phyloP scores from a whole-genome alignment of 345 rosid genomes.

The Anastatica hierochuntica region DNA sequence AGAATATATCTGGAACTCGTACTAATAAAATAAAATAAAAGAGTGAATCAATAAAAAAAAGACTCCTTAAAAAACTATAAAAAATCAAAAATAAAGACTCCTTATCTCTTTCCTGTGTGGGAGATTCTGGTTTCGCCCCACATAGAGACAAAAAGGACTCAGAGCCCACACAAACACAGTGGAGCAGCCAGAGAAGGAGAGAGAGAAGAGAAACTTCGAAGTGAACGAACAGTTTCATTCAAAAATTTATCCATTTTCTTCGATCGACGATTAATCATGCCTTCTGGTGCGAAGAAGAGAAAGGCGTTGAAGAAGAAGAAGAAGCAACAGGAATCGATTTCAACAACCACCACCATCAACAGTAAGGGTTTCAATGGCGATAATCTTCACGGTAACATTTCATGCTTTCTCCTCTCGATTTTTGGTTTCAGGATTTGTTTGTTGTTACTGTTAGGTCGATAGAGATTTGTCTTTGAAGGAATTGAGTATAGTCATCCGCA shows the following conservation, averaged over 20 bases:
- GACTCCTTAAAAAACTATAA: no score
- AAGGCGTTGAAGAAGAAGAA: conserved; percentile 87
- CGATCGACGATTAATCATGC: conserved; percentile 44
- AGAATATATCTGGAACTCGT: no score
- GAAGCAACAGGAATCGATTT: conserved; percentile 39
- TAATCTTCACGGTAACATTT: conserved; percentile 15
- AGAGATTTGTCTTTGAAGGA: no score
- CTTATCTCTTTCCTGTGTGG: conserved; percentile 21
- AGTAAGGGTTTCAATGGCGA: conserved; percentile 11
- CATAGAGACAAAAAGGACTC: conserved; percentile 27
- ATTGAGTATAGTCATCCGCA: neutral
- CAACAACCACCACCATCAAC: neutral
- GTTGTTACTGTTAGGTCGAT: neutral
- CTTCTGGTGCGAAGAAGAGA: conserved; percentile 83
- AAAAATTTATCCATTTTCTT: no score
- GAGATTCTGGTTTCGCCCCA: conserved; percentile 18
- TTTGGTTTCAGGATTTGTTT: neutral
- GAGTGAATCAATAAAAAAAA: no score
- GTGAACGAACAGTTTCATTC: neutral
- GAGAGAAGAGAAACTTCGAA: conserved; percentile 1
- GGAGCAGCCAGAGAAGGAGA: neutral
- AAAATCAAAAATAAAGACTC: neutral
- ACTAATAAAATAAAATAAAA: no score
- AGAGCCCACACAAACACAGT: conserved; percentile 22
- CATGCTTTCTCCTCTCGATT: neutral